A percentile compares a stretch with the other conserved stretches of the same genome.
Evolutionary conservation across 1,139 yeast genomes (phyloP).

Genomic region (Candida freyschussii): DNA sequence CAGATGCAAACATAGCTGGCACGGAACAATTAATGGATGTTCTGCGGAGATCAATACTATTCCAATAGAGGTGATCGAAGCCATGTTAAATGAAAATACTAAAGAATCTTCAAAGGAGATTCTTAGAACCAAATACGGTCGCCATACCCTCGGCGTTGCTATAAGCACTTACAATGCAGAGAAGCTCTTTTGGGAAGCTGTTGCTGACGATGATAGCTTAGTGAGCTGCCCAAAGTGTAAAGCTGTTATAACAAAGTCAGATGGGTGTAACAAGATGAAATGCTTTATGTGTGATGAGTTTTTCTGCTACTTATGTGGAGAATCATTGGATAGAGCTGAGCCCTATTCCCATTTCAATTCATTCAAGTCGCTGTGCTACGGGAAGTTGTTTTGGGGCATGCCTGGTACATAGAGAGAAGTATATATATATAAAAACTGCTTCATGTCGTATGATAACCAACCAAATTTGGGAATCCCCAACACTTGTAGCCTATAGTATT

Average conservation of each 20-base stretch:
- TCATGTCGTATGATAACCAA: conserved; percentile 13
- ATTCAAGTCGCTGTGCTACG: conserved; percentile 42
- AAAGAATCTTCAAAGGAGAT: conserved; percentile 26
- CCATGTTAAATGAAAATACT: conserved; percentile 31
- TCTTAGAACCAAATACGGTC: conserved; percentile 46
- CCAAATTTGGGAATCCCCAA: conserved; percentile 27
- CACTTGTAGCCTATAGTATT: conserved; percentile 41
- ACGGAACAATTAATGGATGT: conserved; percentile 50
- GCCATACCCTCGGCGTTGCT: conserved; percentile 37
- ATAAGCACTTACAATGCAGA: conserved; percentile 47
- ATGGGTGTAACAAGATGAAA: conserved; percentile 67
- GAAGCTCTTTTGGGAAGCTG: conserved; percentile 40
- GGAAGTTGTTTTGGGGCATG: conserved; percentile 54
- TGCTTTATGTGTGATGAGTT: conserved; percentile 46
- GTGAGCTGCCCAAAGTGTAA: conserved; percentile 53
- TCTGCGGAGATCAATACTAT: conserved; percentile 34
- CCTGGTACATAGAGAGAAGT: conserved; percentile 27
- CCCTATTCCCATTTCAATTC: conserved; percentile 55
- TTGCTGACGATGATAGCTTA: conserved; percentile 37
- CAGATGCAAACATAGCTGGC: conserved; percentile 62
- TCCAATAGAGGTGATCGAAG: conserved; percentile 39
- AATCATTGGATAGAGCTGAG: conserved; percentile 33
- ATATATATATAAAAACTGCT: background rate
- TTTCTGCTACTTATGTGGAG: conserved; percentile 59
- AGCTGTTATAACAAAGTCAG: conserved; percentile 50